phyloP scores from a whole-genome alignment of 2,329 filamentous ascomycete species.

The Trichoderma atrobrunneum region DNA sequence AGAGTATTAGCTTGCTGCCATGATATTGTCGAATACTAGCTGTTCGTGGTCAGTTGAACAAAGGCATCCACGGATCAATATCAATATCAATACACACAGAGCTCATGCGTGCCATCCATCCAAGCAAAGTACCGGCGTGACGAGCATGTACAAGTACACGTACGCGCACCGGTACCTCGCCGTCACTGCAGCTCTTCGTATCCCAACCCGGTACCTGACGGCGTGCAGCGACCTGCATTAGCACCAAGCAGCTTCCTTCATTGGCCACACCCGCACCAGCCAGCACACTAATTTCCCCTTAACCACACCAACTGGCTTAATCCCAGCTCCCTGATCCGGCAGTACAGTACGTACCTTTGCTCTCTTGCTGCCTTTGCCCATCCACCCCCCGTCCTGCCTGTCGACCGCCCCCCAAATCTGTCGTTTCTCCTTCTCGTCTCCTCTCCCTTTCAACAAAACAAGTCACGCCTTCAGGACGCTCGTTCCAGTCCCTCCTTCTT shows the following conservation, averaged over 20 bases:
- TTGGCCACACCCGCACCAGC: conserved; percentile 10
- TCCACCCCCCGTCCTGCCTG: conserved; percentile 1
- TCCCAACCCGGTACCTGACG: conserved; percentile 3
- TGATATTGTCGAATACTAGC: background rate
- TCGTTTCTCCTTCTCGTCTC: conserved; percentile 18
- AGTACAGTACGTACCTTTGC: conserved; percentile 10
- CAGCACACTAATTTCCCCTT: conserved; percentile 21
- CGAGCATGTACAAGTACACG: background rate
- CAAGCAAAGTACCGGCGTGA: background rate
- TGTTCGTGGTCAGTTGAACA: background rate
- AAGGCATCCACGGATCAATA: background rate
- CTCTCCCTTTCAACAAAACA: conserved; percentile 42
- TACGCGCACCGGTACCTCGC: background rate
- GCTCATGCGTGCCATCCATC: background rate
- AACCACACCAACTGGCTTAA: conserved; percentile 18
- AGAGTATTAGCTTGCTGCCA: background rate
- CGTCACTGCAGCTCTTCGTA: background rate
- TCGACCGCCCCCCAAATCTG: conserved; percentile 15
- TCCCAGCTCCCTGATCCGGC: conserved; percentile 17
- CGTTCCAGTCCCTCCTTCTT: conserved; percentile 43
- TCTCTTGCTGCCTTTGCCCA: conserved; percentile 1
- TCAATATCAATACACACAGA: background rate
- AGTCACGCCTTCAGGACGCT: conserved; percentile 37
- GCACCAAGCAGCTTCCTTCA: background rate
- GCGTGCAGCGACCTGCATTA: conserved; percentile 9